phyloP scores from a whole-genome alignment of 345 rosid genomes.

The Brassica incana region DNA sequence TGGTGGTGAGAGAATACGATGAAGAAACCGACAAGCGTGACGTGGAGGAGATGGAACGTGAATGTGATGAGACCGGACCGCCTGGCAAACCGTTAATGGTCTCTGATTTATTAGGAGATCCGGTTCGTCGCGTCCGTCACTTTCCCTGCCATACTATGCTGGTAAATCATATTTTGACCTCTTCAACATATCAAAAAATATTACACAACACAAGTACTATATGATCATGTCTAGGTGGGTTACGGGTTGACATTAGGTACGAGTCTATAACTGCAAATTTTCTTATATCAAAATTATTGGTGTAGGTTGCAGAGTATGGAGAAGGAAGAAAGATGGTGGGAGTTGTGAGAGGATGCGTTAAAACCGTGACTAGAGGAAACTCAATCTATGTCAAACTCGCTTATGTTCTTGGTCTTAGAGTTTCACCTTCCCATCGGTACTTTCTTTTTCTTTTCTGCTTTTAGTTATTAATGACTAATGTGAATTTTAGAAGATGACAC shows the following conservation, averaged over 20 bases:
- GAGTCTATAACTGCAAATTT: not conserved
- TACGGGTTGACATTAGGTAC: not conserved
- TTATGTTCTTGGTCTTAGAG: constrained; percentile 69
- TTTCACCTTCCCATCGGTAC: constrained; percentile 67
- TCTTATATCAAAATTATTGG: not conserved
- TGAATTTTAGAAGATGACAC: no score
- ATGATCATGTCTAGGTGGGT: not conserved
- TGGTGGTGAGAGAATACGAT: constrained; percentile 62
- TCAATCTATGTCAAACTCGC: constrained; percentile 50
- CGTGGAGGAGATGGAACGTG: constrained; percentile 66
- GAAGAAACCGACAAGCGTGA: constrained; percentile 55
- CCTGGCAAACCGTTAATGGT: constrained; percentile 56
- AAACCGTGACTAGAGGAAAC: constrained; percentile 56
- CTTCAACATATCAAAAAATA: not conserved
- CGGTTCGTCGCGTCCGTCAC: constrained; percentile 67
- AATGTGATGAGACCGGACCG: constrained; percentile 55
- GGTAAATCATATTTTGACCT: constrained; percentile 37
- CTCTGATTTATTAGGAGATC: constrained; percentile 78
- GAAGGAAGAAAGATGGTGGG: constrained; percentile 57
- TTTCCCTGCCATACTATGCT: constrained; percentile 60
- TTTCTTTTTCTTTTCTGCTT: not conserved
- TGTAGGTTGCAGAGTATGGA: constrained; percentile 71
- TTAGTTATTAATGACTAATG: no score
- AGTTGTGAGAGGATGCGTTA: constrained; percentile 66
- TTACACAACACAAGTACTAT: not conserved